Evolutionary conservation across 139 green algal genomes (phyloP).

Genomic region (Chlorella sp.): DNA sequence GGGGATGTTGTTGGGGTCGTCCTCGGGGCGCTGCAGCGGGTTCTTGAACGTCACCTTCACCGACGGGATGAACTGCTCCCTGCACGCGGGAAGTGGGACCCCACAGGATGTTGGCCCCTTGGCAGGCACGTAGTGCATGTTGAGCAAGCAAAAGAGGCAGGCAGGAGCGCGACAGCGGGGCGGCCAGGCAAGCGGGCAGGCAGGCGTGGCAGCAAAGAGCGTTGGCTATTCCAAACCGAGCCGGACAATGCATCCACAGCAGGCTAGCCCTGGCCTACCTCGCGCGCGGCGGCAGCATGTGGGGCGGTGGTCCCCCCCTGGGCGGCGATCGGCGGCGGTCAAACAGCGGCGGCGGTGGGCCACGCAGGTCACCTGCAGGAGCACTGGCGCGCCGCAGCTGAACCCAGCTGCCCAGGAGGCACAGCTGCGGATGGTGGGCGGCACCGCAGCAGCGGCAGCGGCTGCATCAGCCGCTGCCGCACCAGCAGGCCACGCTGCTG

Average conservation of each 20-base stretch:
- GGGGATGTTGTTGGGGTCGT: slow-evolving; percentile 40
- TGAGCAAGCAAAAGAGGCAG: too few species aligned
- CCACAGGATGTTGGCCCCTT: too few species aligned
- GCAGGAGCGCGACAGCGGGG: too few species aligned
- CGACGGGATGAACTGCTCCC: background rate
- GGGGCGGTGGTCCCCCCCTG: background rate
- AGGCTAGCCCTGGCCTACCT: background rate
- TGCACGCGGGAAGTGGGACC: background rate
- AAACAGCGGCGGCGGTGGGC: slow-evolving; percentile 17
- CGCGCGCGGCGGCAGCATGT: background rate
- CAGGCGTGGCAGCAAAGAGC: background rate
- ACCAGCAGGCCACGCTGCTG: too few species aligned
- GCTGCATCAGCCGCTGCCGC: background rate
- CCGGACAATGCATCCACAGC: background rate
- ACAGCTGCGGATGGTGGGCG: background rate
- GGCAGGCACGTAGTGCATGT: too few species aligned
- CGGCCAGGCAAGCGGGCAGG: background rate
- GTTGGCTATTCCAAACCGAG: background rate
- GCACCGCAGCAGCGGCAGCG: background rate
- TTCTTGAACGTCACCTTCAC: slow-evolving; percentile 36
- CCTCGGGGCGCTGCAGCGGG: slow-evolving; percentile 27
- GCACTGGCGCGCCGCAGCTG: slow-evolving; percentile 24
- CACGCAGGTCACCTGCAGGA: slow-evolving; percentile 29
- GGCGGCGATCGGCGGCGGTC: slow-evolving; percentile 7
- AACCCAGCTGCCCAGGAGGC: background rate